A percentile compares a stretch with the other conserved stretches of the same genome.
These are phyloP conservation scores for Scytalidium lignicola DNA, from an alignment of 2,329 filamentous ascomycete species.

Conservation along the genomic window DNA sequence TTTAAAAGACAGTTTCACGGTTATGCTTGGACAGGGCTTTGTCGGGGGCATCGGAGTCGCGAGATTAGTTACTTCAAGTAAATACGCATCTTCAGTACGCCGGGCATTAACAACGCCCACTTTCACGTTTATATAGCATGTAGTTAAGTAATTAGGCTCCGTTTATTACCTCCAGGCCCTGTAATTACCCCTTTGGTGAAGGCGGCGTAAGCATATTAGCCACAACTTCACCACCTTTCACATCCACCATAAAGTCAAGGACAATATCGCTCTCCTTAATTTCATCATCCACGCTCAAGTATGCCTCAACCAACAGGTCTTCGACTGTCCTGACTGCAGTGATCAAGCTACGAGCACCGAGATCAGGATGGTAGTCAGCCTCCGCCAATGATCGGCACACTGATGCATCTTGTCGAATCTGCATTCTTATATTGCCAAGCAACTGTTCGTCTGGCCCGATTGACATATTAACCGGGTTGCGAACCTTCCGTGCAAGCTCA, in stretches of 20 bases:
- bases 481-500: slow-evolving; percentile 26
- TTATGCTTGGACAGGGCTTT: too few relatives aligned
- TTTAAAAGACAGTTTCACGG: too few relatives aligned
- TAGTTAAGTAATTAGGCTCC: too few relatives aligned
- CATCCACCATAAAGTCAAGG: slow-evolving; percentile 17
- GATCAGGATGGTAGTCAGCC: slow-evolving; percentile 26
- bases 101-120: too few relatives aligned
- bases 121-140: too few relatives aligned
- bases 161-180: too few relatives aligned
- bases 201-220: slow-evolving; percentile 4
- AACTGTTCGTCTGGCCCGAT: slow-evolving; percentile 23
- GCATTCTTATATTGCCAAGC: slow-evolving; percentile 29
- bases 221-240: slow-evolving; percentile 10
- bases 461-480: slow-evolving; percentile 24
- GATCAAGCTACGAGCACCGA: slow-evolving; percentile 30
- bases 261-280: slow-evolving; percentile 19
- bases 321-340: slow-evolving; percentile 22
- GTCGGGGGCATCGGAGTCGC: too few relatives aligned
- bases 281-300: slow-evolving; percentile 27
- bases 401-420: slow-evolving; percentile 23
- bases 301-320: slow-evolving; percentile 20
- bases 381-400: slow-evolving; percentile 28
- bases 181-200: neutral
- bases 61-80: too few relatives aligned
- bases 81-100: too few relatives aligned